These are phyloP conservation scores for Xylaria acuta DNA, from an alignment of 495 filamentous ascomycete genomes.

Conservation along the genomic window DNA sequence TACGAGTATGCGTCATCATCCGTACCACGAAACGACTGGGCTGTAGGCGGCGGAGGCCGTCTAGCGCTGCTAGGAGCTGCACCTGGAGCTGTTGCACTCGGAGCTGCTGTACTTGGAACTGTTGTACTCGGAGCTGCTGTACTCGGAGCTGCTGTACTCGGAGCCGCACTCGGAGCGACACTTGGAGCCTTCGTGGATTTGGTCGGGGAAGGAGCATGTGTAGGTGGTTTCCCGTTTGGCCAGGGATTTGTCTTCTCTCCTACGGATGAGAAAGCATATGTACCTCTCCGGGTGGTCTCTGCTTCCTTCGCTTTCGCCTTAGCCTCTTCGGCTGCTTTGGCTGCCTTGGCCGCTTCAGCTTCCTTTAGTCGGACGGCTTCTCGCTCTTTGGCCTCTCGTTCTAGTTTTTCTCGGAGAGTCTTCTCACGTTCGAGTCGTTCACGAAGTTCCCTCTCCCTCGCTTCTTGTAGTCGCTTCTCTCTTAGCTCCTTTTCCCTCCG, in stretches of 20 bases:
- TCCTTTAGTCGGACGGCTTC: constrained; percentile 41
- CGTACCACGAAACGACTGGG: constrained; percentile 66
- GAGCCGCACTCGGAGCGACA: constrained; percentile 38
- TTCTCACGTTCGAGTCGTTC: constrained; percentile 47
- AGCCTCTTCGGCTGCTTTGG: constrained; percentile 39
- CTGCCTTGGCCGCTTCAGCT: constrained; percentile 36
- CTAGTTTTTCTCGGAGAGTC: constrained; percentile 43
- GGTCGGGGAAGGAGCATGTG: constrained; percentile 33
- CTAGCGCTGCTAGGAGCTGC: constrained; percentile 49
- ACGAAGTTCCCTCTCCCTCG: constrained; percentile 44
- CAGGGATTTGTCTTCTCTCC: constrained; percentile 65
- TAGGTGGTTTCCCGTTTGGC: constrained; percentile 57
- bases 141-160: constrained; percentile 48
- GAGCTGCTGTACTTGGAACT: constrained; percentile 47
- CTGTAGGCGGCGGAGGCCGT: constrained; percentile 63
- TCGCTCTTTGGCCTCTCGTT: constrained; percentile 49
- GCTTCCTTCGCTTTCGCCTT: constrained; percentile 40
- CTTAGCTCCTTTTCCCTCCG: constrained; percentile 44
- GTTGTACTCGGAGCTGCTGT: constrained; percentile 40
- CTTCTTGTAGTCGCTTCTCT: constrained; percentile 43
- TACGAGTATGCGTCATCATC: constrained; percentile 76
- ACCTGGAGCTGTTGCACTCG: constrained; percentile 41
- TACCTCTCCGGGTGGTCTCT: constrained; percentile 40
- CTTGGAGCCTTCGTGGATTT: constrained; percentile 30
- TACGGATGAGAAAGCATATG: constrained; percentile 59